A percentile compares a stretch with the other conserved stretches of the same genome.
phyloP scores from a whole-genome alignment of 2,329 filamentous ascomycete genomes.

The Akanthomyces dipterigenus region DNA sequence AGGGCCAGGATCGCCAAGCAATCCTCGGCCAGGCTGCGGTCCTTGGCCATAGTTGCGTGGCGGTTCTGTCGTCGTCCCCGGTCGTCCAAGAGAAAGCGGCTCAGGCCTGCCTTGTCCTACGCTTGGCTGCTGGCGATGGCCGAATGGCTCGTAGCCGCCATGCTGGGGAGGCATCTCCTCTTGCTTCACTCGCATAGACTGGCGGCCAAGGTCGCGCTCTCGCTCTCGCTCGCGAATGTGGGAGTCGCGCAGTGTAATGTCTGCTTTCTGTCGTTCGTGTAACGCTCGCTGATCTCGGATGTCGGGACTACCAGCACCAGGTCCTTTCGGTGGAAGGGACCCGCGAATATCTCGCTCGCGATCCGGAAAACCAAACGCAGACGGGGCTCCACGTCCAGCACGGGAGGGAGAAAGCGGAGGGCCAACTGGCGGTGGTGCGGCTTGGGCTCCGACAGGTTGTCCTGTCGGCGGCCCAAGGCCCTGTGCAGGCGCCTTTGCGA shows the following conservation, averaged over 20 bases:
- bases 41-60: conserved; percentile 32
- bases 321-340: conserved; percentile 34
- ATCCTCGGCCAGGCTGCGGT: conserved; percentile 29
- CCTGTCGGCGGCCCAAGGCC: conserved; percentile 19
- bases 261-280: conserved; percentile 27
- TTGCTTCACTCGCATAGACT: conserved; percentile 38
- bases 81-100: conserved; percentile 30
- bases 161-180: conserved; percentile 39
- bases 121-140: conserved; percentile 33
- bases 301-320: conserved; percentile 26
- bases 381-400: conserved; percentile 36
- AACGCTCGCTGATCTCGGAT: conserved; percentile 27
- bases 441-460: conserved; percentile 14
- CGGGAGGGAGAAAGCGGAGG: conserved; percentile 43
- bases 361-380: conserved; percentile 39
- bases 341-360: conserved; percentile 32
- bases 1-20: conserved; percentile 33
- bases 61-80: conserved; percentile 37
- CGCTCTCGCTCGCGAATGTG: conserved; percentile 20
- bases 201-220: conserved; percentile 17
- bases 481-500: conserved; percentile 35
- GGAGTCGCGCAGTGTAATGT: conserved; percentile 24
- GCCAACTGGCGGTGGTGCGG: conserved; percentile 26
- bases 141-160: conserved; percentile 38
- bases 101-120: conserved; percentile 34